Conservation (phyloP, 2,329 filamentous ascomycete genomes). For the Lachnellula cervina region DNA sequence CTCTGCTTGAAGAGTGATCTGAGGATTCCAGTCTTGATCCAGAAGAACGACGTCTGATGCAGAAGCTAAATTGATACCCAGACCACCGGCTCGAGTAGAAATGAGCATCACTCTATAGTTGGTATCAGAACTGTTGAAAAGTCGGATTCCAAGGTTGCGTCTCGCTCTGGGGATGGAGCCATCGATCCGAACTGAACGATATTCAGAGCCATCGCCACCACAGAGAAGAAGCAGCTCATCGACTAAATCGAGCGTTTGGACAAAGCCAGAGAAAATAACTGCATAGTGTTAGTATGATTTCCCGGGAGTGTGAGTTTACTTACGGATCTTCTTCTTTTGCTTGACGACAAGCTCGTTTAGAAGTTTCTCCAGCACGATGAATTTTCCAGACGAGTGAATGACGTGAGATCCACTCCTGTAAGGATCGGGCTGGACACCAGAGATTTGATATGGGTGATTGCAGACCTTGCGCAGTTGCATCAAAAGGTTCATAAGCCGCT, state of each 20-base stretch:
- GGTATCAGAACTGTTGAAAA: constrained; percentile 83
- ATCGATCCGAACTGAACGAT: constrained; percentile 75
- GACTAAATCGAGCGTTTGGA: constrained; percentile 80
- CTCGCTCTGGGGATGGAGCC: constrained; percentile 72
- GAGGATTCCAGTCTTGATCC: constrained; percentile 96
- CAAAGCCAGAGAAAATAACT: constrained; percentile 90
- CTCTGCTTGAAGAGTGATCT: constrained; percentile 92
- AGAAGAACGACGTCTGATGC: constrained; percentile 97
- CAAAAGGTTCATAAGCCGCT: constrained; percentile 78
- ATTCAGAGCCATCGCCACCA: constrained; percentile 55
- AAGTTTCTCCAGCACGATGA: constrained; percentile 76
- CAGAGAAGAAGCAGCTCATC: constrained; percentile 71
- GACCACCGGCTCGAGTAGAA: constrained; percentile 88
- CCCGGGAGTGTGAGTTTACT: constrained; percentile 40
- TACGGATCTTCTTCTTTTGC: constrained; percentile 73
- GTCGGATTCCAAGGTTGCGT: constrained; percentile 89
- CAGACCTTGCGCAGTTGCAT: constrained; percentile 92
- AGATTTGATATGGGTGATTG: constrained; percentile 69
- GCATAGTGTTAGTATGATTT: background rate
- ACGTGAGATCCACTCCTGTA: constrained; percentile 72
- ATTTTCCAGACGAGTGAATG: constrained; percentile 83
- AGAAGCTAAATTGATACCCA: constrained; percentile 94
- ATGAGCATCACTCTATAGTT: constrained; percentile 83
- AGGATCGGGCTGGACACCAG: constrained; percentile 41
- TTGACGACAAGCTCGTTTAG: constrained; percentile 68